phyloP scores from a whole-genome alignment of 148 eudicot species.

The Selenicereus undatus region DNA sequence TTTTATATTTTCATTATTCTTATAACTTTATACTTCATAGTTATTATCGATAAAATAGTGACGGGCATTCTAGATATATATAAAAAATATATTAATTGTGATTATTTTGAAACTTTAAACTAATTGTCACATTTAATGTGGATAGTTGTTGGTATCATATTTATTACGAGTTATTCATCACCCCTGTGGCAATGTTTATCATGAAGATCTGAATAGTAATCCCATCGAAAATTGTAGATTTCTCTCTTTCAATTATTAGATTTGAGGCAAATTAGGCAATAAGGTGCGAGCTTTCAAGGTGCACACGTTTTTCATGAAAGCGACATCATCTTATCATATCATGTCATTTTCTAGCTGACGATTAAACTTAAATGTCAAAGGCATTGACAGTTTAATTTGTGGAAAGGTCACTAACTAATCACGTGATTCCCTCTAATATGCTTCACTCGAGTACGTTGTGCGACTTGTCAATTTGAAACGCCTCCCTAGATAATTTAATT shows the following conservation, averaged over 20 bases:
- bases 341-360: conserved; percentile 13
- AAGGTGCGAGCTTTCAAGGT: neutral
- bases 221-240: neutral
- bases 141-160: too few relatives aligned
- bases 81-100: too few relatives aligned
- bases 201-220: neutral
- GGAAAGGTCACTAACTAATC: neutral
- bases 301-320: conserved; percentile 14
- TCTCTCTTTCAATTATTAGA: neutral
- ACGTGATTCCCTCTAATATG: neutral
- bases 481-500: neutral
- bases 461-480: neutral
- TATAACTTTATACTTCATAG: too few relatives aligned
- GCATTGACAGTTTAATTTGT: neutral
- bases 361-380: neutral
- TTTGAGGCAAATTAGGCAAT: too few relatives aligned
- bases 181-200: too few relatives aligned
- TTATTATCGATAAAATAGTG: too few relatives aligned
- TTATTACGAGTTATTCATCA: too few relatives aligned
- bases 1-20: too few relatives aligned
- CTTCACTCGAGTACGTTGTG: neutral
- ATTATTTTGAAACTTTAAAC: too few relatives aligned
- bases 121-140: too few relatives aligned
- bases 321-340: conserved; percentile 17
- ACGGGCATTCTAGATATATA: too few relatives aligned